phyloP scores from a whole-genome alignment of 1,284 basidiomycete species.

The Cystobasidium sp. region DNA sequence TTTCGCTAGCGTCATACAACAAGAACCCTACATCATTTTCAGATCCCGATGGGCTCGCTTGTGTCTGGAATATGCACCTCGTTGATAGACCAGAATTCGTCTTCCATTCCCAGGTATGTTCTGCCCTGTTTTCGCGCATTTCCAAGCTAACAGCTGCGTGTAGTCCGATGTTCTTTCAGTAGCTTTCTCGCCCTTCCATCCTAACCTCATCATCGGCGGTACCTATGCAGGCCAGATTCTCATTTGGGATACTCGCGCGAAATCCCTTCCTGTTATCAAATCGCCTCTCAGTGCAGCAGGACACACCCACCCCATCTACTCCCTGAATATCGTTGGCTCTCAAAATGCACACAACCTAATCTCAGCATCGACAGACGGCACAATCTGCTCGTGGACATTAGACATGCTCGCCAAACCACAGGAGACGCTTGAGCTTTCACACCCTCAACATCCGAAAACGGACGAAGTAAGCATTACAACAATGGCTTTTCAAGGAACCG shows the following conservation, averaged over 20 bases:
- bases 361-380: constrained; percentile 92
- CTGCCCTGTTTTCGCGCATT: background rate
- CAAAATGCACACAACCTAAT: constrained; percentile 98
- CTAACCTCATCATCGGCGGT: constrained; percentile 94
- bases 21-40: constrained; percentile 88
- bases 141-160: constrained; percentile 8
- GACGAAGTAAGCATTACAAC: constrained; percentile 92
- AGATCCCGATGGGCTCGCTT: constrained; percentile 94
- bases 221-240: constrained; percentile 98
- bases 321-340: constrained; percentile 94
- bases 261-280: constrained; percentile 88
- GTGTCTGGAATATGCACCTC: constrained; percentile 95
- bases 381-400: constrained; percentile 94
- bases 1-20: constrained; percentile 93
- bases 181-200: constrained; percentile 95
- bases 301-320: constrained; percentile 97
- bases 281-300: constrained; percentile 92
- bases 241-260: constrained; percentile 97
- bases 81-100: constrained; percentile 94
- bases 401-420: constrained; percentile 98
- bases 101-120: constrained; percentile 86
- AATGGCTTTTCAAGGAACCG: constrained; percentile 89
- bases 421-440: constrained; percentile 85
- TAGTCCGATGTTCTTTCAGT: constrained; percentile 97
- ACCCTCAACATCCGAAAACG: constrained; percentile 86